Evolutionary conservation across 108 stramenopile species (phyloP), one percentile per base, ranked within the genome.

Genomic region (Cyclotella sp.): DNA sequence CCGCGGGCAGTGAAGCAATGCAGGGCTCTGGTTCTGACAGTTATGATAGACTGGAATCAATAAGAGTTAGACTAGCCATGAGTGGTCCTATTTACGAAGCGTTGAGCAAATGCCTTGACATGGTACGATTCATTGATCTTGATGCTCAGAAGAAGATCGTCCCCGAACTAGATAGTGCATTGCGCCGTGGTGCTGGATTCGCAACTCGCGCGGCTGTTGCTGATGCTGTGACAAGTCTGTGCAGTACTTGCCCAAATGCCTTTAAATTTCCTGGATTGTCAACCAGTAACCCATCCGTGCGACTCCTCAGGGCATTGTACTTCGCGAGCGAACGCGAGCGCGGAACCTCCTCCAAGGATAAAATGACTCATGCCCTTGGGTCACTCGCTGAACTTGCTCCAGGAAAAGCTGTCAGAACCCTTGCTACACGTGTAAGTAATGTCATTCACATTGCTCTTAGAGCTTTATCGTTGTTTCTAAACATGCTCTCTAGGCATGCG

Each of bases 131-230:
- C 30, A 70, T 85, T 30, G 83, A 84, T 45, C 22, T 88, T 12
- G 70, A 82, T 15, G 59, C 63, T 22, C 94, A 93, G 72, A 81
- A 89, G 77, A 80, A 85, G 21, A 72, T 93, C 11, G 79, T 92
- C 19, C 83, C 89, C 22, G 77, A 88, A 43, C 75, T 83, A 39
- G 83, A 83, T 54, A 61, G 78, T 21, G 57, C 78, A 9, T 62
- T 83, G 12, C 44, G 83, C 18, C 43, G 57, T 29, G 90, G 87
- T 22, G 84, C 85, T 5, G 93, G 93, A 12, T 90, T 95, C 51
- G 86, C 91, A 14, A 93, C 91, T n/a, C 78, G 94, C 42, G 88
- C 91, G n/a, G 89, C 94, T 28, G 76, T 81, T 44, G 94, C 94
- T 24, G 94, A 93, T 73, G 84, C 86, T 47, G 90, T 90, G 11